Conservation (phyloP, 345 rosid genomes). For the Pugionium cornutum region DNA sequence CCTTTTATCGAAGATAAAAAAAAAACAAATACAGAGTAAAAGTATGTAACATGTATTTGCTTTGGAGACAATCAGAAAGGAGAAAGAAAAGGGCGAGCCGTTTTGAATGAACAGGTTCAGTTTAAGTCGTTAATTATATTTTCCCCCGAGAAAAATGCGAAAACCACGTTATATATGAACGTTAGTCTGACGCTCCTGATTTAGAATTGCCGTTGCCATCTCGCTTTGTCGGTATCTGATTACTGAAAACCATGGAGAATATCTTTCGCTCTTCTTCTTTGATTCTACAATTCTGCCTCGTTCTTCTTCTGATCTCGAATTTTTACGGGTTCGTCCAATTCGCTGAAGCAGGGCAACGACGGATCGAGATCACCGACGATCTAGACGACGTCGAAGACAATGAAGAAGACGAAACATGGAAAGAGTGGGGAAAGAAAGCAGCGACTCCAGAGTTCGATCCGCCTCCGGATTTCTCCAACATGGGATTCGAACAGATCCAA, state of each 20-base stretch:
- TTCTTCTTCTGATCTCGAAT: constrained; percentile 26
- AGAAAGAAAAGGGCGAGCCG: background rate
- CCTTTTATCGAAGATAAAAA: too few species aligned
- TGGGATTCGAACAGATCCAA: constrained; percentile 65
- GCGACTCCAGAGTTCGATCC: constrained; percentile 50
- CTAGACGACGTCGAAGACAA: constrained; percentile 82
- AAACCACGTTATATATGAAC: background rate
- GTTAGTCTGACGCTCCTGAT: constrained; percentile 2
- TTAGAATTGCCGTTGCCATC: constrained; percentile 18
- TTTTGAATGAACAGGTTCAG: background rate
- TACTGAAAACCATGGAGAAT: constrained; percentile 21
- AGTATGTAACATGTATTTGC: too few species aligned
- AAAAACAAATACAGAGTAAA: too few species aligned
- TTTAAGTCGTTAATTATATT: constrained; percentile 16
- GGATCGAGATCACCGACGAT: constrained; percentile 79
- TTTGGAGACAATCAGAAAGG: too few species aligned
- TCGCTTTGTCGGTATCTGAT: background rate
- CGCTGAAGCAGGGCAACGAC: constrained; percentile 56
- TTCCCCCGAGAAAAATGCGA: background rate
- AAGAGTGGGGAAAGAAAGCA: constrained; percentile 75
- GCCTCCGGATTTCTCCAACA: constrained; percentile 65
- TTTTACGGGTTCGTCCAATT: constrained; percentile 32
- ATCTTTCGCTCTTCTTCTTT: constrained; percentile 1
- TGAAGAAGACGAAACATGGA: constrained; percentile 94
- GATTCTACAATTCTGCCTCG: constrained; percentile 32